A percentile compares a stretch with the other conserved stretches of the same genome.
These are phyloP conservation scores for Rhododendron molle DNA, from an alignment of 148 eudicot genomes.

Conservation along the genomic window DNA sequence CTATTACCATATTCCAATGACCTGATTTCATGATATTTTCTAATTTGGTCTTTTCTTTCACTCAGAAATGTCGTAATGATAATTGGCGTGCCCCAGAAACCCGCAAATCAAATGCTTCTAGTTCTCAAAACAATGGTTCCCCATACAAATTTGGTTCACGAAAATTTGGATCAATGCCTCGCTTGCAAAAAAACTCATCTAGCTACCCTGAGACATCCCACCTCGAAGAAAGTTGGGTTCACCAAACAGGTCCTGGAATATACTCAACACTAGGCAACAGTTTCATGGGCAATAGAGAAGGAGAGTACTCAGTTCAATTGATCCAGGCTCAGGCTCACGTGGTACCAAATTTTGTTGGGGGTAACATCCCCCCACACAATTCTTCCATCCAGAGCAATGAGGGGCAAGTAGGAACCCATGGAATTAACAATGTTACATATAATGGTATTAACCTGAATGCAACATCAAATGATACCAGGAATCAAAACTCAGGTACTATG, in stretches of 20 bases:
- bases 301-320: background rate
- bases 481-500: background rate
- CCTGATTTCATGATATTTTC: background rate
- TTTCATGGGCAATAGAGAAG: background rate
- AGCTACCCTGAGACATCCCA: background rate
- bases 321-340: background rate
- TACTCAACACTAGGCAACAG: background rate
- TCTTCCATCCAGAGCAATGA: background rate
- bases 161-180: slow-evolving; percentile 15
- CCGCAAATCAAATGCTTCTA: background rate
- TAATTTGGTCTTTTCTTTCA: background rate
- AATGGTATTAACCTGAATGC: background rate
- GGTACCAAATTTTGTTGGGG: background rate
- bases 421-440: background rate
- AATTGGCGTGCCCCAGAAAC: slow-evolving; percentile 12
- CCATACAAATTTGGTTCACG: background rate
- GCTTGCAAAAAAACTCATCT: background rate
- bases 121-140: background rate
- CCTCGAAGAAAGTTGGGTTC: background rate
- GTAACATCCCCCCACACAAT: background rate
- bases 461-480: background rate
- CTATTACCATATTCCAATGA: background rate
- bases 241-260: background rate
- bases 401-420: background rate
- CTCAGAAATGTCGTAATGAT: slow-evolving; percentile 15